Evolutionary conservation across 345 rosid species (phyloP).

Genomic region (Leavenworthia alabamica): DNA sequence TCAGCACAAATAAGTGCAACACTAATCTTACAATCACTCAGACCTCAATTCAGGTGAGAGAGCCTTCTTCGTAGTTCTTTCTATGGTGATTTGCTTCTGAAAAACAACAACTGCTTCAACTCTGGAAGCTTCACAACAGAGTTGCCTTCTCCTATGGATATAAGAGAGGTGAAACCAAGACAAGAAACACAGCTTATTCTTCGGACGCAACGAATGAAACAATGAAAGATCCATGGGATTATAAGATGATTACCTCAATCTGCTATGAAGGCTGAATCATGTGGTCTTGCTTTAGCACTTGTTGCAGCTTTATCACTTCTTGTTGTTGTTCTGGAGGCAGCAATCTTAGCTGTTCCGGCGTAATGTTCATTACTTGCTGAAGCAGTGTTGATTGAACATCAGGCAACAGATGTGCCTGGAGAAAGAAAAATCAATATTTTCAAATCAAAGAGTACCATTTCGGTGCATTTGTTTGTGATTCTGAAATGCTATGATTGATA

Average conservation of each 20-base stretch:
- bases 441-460: not conserved
- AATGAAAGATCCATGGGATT: not conserved
- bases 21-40: conserved; percentile 25
- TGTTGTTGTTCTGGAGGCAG: conserved; percentile 80
- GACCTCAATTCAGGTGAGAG: conserved; percentile 7
- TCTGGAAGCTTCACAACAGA: not conserved
- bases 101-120: not conserved
- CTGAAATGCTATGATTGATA: not conserved
- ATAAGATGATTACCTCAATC: not conserved
- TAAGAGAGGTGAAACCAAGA: not conserved
- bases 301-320: conserved; percentile 82
- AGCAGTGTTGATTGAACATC: conserved; percentile 69
- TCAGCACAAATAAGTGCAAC: conserved; percentile 29
- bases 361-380: conserved; percentile 80
- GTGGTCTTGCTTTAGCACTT: conserved; percentile 55
- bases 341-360: conserved; percentile 73
- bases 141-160: conserved; percentile 11
- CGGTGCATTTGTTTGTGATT: too few species aligned
- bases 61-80: conserved; percentile 4
- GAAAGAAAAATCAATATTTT: conserved; percentile 10
- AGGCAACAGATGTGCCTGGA: conserved; percentile 36
- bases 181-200: too few species aligned
- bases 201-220: not conserved
- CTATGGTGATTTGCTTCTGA: not conserved
- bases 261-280: conserved; percentile 50